Evolutionary conservation across 83 land plant genomes (phyloP).

Genomic region (Isoetes engelmannii): DNA sequence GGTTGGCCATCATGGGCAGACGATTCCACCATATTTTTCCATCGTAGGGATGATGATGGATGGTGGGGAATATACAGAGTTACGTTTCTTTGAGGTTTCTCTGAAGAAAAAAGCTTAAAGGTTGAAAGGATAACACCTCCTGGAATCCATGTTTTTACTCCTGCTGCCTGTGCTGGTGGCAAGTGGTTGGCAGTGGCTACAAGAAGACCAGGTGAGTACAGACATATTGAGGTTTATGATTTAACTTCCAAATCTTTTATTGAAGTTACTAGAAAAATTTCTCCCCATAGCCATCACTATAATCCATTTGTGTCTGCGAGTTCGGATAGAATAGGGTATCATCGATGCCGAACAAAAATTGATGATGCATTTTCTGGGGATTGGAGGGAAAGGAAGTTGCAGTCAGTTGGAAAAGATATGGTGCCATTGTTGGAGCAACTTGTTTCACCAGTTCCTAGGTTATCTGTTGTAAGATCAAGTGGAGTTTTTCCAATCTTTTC

Average conservation of each 20-base stretch:
- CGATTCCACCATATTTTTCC: constrained; percentile 25
- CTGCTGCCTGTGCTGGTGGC: constrained; percentile 26
- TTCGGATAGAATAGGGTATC: constrained; percentile 28
- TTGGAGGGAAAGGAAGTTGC: background rate
- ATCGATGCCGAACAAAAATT: constrained; percentile 23
- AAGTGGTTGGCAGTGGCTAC: constrained; percentile 40
- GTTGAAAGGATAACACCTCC: constrained; percentile 34
- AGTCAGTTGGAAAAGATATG: background rate
- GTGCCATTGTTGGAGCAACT: constrained; percentile 21
- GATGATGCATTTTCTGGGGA: background rate
- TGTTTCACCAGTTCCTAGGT: constrained; percentile 14
- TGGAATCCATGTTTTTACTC: constrained; percentile 40
- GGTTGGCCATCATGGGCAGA: constrained; percentile 49
- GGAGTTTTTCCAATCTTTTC: constrained; percentile 44
- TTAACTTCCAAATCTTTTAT: constrained; percentile 17
- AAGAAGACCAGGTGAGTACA: constrained; percentile 17
- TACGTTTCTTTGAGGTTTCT: background rate
- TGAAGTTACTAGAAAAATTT: constrained; percentile 12
- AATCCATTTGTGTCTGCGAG: constrained; percentile 33
- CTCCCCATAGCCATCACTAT: constrained; percentile 25
- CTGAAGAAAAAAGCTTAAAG: background rate
- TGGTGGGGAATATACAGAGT: constrained; percentile 38
- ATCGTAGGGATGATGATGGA: constrained; percentile 28
- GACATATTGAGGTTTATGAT: constrained; percentile 35
- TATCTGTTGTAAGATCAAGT: constrained; percentile 25